Evolutionary conservation across 129 eudicot genomes (phyloP).

Genomic region (Lactuca sativa): DNA sequence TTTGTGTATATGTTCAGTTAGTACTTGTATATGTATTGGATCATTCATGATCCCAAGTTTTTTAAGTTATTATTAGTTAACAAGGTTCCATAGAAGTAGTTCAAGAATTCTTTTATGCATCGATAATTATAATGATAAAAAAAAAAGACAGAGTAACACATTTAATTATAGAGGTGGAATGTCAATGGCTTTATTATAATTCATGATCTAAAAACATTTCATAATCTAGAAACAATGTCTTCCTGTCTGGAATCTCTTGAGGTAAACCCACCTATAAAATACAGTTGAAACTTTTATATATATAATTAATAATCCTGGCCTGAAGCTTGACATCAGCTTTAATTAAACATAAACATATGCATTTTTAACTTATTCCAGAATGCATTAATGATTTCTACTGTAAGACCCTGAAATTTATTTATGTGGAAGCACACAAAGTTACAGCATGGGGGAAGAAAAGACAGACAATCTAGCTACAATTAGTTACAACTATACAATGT

Average conservation of each 20-base stretch:
- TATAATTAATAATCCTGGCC: background rate
- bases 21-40: background rate
- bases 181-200: slow-evolving; percentile 1
- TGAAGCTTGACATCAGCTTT: background rate
- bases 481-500: slow-evolving; percentile 25
- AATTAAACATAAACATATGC: background rate
- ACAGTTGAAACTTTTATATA: background rate
- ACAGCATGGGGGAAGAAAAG: too few relatives aligned
- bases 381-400: background rate
- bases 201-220: background rate
- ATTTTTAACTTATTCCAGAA: background rate
- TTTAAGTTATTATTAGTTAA: background rate
- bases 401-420: too few relatives aligned
- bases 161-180: slow-evolving; percentile 8
- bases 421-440: too few relatives aligned
- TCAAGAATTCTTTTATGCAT: background rate
- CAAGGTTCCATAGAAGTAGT: background rate
- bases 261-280: background rate
- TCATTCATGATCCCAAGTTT: background rate
- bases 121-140: background rate
- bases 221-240: background rate
- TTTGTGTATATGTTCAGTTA: background rate
- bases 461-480: background rate
- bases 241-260: background rate
- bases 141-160: slow-evolving; percentile 8